Evolutionary conservation across 2,329 filamentous ascomycete species (phyloP).

Genomic region (Corniculantispora saksenae): DNA sequence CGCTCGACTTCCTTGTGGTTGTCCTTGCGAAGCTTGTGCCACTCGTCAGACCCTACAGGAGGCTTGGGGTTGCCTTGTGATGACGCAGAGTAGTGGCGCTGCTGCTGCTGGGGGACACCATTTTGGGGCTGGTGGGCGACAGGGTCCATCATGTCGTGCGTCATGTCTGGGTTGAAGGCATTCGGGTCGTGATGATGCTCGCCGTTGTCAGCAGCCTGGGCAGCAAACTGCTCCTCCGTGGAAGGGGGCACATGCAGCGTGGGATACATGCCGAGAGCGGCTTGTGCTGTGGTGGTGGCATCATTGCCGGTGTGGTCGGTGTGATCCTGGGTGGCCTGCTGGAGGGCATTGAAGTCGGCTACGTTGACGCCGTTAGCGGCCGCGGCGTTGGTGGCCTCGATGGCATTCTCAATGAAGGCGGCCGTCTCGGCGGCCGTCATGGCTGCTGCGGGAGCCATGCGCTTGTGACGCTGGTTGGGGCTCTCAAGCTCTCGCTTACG

Average conservation of each 20-base stretch:
- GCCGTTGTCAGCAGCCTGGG: constrained; percentile 44
- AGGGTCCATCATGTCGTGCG: constrained; percentile 26
- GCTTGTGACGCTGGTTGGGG: constrained; percentile 53
- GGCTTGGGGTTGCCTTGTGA: constrained; percentile 65
- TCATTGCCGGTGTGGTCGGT: constrained; percentile 51
- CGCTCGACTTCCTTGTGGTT: constrained; percentile 99
- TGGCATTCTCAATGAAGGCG: constrained; percentile 56
- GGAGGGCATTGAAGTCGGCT: constrained; percentile 58
- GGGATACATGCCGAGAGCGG: constrained; percentile 61
- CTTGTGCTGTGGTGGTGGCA: constrained; percentile 61
- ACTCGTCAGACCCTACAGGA: constrained; percentile 92
- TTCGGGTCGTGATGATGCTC: constrained; percentile 33
- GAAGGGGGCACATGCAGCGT: constrained; percentile 58
- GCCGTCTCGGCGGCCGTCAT: constrained; percentile 49
- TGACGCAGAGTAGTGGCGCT: constrained; percentile 36
- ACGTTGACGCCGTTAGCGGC: constrained; percentile 46
- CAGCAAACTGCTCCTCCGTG: constrained; percentile 61
- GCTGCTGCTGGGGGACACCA: constrained; percentile 36
- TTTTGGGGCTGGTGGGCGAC: constrained; percentile 41
- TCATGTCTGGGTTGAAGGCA: constrained; percentile 35
- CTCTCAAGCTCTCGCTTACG: constrained; percentile 56
- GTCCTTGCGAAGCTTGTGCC: constrained; percentile 95
- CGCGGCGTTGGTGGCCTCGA: constrained; percentile 44
- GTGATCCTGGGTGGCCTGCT: constrained; percentile 54
- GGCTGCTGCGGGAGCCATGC: constrained; percentile 45